Percentiles rank a stretch among this genome's conserved stretches.
phyloP scores from a whole-genome alignment of 2,329 filamentous ascomycete genomes.

The Remersonia thermophila region DNA sequence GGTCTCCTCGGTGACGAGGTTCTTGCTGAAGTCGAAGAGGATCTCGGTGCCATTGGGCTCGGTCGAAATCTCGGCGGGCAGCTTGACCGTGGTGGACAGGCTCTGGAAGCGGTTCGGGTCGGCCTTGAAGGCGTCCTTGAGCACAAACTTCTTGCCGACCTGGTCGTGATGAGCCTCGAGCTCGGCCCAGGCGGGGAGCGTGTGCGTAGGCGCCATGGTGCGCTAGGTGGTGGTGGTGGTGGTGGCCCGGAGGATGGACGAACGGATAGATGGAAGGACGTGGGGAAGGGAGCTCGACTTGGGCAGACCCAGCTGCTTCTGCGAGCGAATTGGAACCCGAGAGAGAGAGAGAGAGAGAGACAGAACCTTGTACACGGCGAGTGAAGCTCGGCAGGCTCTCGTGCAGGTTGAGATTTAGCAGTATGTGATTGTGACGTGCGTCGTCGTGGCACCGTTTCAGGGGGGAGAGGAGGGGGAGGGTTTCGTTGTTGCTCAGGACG shows the following conservation, averaged over 20 bases:
- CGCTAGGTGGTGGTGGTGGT: neutral
- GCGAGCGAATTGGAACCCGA: neutral
- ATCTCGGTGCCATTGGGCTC: conserved; percentile 53
- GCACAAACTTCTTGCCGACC: conserved; percentile 76
- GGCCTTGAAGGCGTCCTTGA: conserved; percentile 85
- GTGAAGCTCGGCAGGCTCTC: too few species aligned
- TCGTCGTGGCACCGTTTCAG: too few species aligned
- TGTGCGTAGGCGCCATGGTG: conserved; percentile 70
- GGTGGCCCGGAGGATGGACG: too few species aligned
- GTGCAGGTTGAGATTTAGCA: too few species aligned
- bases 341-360: too few species aligned
- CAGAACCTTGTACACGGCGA: too few species aligned
- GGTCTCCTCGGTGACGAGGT: conserved; percentile 91
- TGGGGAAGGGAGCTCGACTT: too few species aligned
- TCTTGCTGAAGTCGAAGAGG: conserved; percentile 98
- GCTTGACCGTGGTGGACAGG: conserved; percentile 75
- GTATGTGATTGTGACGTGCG: too few species aligned
- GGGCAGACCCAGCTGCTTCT: too few species aligned
- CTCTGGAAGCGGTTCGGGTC: conserved; percentile 83
- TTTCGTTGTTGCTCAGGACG: too few species aligned
- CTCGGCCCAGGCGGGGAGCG: conserved; percentile 75
- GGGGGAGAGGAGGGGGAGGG: too few species aligned
- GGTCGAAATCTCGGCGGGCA: conserved; percentile 60
- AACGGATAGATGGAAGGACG: too few species aligned
- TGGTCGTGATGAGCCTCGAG: conserved; percentile 83